Evolutionary conservation across 2,329 filamentous ascomycete genomes (phyloP).

Genomic region (Fusarium sacchari): DNA sequence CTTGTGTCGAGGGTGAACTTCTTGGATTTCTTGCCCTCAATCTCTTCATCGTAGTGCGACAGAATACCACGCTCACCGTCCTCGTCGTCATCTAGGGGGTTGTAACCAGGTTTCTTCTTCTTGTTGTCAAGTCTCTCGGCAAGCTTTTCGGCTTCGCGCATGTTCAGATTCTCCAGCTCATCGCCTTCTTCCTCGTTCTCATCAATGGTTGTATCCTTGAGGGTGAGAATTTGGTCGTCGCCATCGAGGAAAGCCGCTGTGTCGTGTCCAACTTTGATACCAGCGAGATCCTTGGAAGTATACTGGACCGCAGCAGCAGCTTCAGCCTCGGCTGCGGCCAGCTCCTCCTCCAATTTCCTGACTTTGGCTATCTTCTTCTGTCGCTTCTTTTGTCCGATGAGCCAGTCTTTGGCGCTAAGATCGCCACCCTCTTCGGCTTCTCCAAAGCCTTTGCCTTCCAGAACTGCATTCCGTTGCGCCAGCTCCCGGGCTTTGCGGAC

Average conservation of each 20-base stretch:
- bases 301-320: slow-evolving; percentile 75
- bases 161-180: slow-evolving; percentile 81
- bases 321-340: slow-evolving; percentile 77
- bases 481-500: slow-evolving; percentile 89
- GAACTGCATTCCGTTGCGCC: slow-evolving; percentile 76
- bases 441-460: slow-evolving; percentile 86
- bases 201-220: slow-evolving; percentile 92
- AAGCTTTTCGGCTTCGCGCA: slow-evolving; percentile 77
- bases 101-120: slow-evolving; percentile 89
- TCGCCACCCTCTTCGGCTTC: slow-evolving; percentile 75
- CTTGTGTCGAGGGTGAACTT: slow-evolving; percentile 86
- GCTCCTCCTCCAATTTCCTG: slow-evolving; percentile 76
- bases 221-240: slow-evolving; percentile 87
- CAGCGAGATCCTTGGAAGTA: slow-evolving; percentile 85
- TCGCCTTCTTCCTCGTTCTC: slow-evolving; percentile 88
- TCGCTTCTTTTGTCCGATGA: slow-evolving; percentile 89
- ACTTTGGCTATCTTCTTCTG: slow-evolving; percentile 90
- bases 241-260: slow-evolving; percentile 81
- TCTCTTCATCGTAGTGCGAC: slow-evolving; percentile 95
- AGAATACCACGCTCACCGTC: slow-evolving; percentile 75
- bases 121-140: slow-evolving; percentile 84
- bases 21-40: slow-evolving; percentile 88
- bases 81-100: slow-evolving; percentile 79
- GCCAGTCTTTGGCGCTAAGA: slow-evolving; percentile 84
- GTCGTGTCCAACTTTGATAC: slow-evolving; percentile 92